These are phyloP conservation scores for Epichloe baconii DNA, from an alignment of 2,329 filamentous ascomycete species.

Conservation along the genomic window DNA sequence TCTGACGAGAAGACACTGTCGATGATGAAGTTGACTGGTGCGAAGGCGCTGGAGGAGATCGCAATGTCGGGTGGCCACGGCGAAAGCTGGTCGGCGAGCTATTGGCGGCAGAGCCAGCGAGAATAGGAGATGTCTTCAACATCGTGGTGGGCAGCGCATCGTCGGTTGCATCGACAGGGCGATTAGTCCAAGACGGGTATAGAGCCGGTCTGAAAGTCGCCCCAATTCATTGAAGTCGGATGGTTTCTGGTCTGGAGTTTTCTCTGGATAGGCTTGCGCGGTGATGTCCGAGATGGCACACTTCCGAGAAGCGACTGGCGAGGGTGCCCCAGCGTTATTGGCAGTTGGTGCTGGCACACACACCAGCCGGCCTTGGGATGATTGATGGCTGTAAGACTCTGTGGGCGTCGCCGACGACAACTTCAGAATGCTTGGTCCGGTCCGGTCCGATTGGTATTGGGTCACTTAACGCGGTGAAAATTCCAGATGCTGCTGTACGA, in stretches of 20 bases:
- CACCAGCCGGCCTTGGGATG: background rate
- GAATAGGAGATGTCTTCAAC: conserved; percentile 45
- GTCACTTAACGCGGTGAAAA: background rate
- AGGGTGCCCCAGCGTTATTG: background rate
- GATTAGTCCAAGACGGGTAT: background rate
- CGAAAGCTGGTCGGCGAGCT: conserved; percentile 36
- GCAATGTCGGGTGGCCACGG: conserved; percentile 15
- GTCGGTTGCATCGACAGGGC: conserved; percentile 14
- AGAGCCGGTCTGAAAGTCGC: background rate
- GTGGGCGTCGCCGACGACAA: too few relatives aligned
- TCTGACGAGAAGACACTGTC: background rate
- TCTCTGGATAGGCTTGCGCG: background rate
- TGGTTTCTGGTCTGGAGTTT: background rate
- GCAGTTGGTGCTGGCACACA: background rate
- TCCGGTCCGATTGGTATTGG: background rate
- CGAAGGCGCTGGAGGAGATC: conserved; percentile 14
- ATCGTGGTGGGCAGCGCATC: conserved; percentile 42
- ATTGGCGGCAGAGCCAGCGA: conserved; percentile 34
- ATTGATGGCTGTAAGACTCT: background rate
- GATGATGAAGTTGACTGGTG: conserved; percentile 13
- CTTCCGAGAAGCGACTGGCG: background rate
- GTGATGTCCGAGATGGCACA: background rate
- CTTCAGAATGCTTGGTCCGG: background rate
- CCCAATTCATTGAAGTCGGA: conserved; percentile 2
- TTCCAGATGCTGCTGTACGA: background rate